phyloP scores from a whole-genome alignment of 2,329 filamentous ascomycete genomes.

The Ilyonectria sp. region DNA sequence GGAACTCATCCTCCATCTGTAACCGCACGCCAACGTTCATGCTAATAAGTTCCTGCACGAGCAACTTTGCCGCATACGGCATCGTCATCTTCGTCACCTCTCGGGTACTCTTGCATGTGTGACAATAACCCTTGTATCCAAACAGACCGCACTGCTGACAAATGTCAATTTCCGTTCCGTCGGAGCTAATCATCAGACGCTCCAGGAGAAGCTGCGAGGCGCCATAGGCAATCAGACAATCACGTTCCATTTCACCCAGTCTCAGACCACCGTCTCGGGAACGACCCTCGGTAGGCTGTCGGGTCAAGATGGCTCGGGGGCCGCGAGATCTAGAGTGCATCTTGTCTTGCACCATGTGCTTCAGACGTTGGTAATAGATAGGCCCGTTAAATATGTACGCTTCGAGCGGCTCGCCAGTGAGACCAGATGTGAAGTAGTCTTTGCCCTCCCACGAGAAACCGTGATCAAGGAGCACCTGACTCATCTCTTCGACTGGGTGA shows the following conservation, averaged over 20 bases:
- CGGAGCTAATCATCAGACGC: constrained; percentile 93
- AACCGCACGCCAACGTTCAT: constrained; percentile 98
- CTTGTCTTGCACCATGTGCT: constrained; percentile 99
- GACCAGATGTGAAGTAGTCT: constrained; percentile 94
- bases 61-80: constrained; percentile 95
- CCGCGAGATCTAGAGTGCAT: constrained; percentile 97
- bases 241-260: constrained; percentile 98
- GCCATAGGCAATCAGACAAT: constrained; percentile 97
- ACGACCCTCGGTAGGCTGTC: constrained; percentile 96
- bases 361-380: constrained; percentile 99
- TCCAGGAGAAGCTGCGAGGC: constrained; percentile 93
- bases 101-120: constrained; percentile 88
- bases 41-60: constrained; percentile 95
- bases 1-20: constrained; percentile 95
- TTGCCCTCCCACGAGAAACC: constrained; percentile 98
- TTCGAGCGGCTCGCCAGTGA: constrained; percentile 93
- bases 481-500: constrained; percentile 90
- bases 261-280: constrained; percentile 93
- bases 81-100: constrained; percentile 94
- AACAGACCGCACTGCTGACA: constrained; percentile 96
- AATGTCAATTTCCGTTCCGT: constrained; percentile 92
- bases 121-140: constrained; percentile 95
- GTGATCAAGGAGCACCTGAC: constrained; percentile 84
- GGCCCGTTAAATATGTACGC: constrained; percentile 99
- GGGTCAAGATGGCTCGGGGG: constrained; percentile 90